phyloP scores from a whole-genome alignment of 129 eudicot species.

The Ambrosia artemisiifolia region DNA sequence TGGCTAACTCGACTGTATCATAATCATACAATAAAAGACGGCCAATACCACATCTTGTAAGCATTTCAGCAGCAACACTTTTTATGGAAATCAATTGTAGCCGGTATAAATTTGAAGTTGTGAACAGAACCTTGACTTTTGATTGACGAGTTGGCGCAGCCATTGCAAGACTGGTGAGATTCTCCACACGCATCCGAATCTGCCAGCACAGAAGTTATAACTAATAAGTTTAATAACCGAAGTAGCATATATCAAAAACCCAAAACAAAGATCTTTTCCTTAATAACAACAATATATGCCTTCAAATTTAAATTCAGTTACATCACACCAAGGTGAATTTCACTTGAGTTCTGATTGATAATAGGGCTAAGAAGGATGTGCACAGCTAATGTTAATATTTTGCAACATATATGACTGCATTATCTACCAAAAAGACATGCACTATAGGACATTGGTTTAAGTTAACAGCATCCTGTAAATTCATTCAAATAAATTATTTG shows the following conservation, averaged over 20 bases:
- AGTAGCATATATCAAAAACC: neutral
- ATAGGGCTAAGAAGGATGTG: no score
- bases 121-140: conserved; percentile 69
- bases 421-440: no score
- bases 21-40: conserved; percentile 95
- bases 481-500: no score
- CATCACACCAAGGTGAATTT: neutral
- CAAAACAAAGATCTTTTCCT: neutral
- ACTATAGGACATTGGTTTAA: no score
- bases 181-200: conserved; percentile 60
- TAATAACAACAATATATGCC: neutral
- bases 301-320: no score
- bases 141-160: conserved; percentile 58
- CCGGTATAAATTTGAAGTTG: neutral
- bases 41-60: conserved; percentile 98
- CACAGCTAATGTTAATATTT: no score
- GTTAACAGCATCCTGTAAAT: no score
- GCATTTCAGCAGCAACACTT: conserved; percentile 99
- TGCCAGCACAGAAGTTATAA: conserved; percentile 19
- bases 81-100: conserved; percentile 36
- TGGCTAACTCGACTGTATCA: conserved; percentile 98
- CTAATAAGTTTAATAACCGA: conserved; percentile 10
- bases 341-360: no score
- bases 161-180: conserved; percentile 48
- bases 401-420: no score